Conservation (phyloP, 495 filamentous ascomycete genomes). For the Emericellopsis terricola region DNA sequence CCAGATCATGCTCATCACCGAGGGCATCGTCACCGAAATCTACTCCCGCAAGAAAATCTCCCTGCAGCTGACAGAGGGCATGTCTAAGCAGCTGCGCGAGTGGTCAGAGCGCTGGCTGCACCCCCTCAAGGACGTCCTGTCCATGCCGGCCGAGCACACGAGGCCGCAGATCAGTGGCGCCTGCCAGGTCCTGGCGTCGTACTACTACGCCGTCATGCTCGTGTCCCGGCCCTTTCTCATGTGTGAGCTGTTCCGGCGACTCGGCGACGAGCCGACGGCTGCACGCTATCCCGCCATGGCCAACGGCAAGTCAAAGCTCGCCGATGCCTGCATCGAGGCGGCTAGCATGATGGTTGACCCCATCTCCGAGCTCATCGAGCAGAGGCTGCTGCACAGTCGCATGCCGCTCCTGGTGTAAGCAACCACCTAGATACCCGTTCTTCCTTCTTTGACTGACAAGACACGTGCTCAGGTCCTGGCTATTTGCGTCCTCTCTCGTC, state of each 20-base stretch:
- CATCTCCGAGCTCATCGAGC: slow-evolving; percentile 15
- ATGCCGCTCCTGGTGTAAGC: slow-evolving; percentile 25
- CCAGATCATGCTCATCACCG: slow-evolving; percentile 22
- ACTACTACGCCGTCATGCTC: slow-evolving; percentile 29
- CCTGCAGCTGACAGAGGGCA: slow-evolving; percentile 24
- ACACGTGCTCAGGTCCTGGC: slow-evolving; percentile 16
- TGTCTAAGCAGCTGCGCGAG: slow-evolving; percentile 24
- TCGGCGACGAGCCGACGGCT: slow-evolving; percentile 9
- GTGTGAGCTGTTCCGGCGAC: slow-evolving; percentile 22
- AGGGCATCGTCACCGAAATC: slow-evolving; percentile 21
- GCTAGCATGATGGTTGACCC: slow-evolving; percentile 25
- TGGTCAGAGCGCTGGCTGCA: slow-evolving; percentile 23
- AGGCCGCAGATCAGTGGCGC: slow-evolving; percentile 13
- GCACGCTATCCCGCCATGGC: neutral
- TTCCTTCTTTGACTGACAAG: neutral
- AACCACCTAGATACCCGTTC: neutral
- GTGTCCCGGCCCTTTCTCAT: slow-evolving; percentile 27
- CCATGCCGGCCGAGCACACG: slow-evolving; percentile 3
- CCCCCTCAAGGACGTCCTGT: slow-evolving; percentile 12
- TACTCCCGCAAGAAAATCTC: slow-evolving; percentile 27
- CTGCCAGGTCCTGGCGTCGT: slow-evolving; percentile 22
- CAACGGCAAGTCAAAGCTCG: slow-evolving; percentile 19
- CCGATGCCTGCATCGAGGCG: slow-evolving; percentile 28
- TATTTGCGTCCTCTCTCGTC: slow-evolving; percentile 27
- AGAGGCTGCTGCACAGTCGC: slow-evolving; percentile 12